Evolutionary conservation across 2,329 filamentous ascomycete genomes (phyloP), one percentile per base, ranked within the genome.

Genomic region (Neurospora sp.): DNA sequence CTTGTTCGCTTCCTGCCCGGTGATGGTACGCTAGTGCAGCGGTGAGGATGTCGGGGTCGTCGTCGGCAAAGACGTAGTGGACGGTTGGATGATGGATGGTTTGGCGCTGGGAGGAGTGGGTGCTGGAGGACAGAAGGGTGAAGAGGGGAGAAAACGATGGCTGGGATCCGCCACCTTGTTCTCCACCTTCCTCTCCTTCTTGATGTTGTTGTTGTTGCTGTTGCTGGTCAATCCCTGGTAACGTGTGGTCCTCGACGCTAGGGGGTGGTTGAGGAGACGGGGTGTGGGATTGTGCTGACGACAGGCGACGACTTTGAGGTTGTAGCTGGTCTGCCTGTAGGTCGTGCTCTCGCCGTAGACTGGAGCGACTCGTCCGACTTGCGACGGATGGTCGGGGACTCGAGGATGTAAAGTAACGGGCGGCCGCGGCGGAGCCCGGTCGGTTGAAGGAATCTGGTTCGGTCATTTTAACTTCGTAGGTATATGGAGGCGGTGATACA

Each of bases 61-160:
- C 96, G 79, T 98, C 94, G 75, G 88, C 88, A 82, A 99, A 98
- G 77, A 98, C 87, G 82, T 98, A 98, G 81, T 95, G 93, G 1
- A 97, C 89, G 68, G 88, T 89, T 1, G 95, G 96, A 78, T 98
- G 94, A 76, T 93, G 86, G 72, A 93, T 91, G 66, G 92, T 75
- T 33, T 77, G 73, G 15, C 70, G 71, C 39, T 66, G 73, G 28
- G 68, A 87, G 75, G 88, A 86, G 9, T 87, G 90, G n/a, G 88
- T 86, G 11, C 86, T 81, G 79, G 97, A 93, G 77, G 92, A 89
- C 73, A 98, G 85, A 58, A 97, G 84, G 0, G 93, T 91, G 83
- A 97, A 97, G 82, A 97, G 91, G 2, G 93, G 92, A 66, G 89
- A 85, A 79, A 97, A 95, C 2, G 82, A 79, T 4, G 82, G 82